These are phyloP conservation scores for Leccinum subtestaceum DNA, from an alignment of 768 basidiomycete species.

Conservation along the genomic window DNA sequence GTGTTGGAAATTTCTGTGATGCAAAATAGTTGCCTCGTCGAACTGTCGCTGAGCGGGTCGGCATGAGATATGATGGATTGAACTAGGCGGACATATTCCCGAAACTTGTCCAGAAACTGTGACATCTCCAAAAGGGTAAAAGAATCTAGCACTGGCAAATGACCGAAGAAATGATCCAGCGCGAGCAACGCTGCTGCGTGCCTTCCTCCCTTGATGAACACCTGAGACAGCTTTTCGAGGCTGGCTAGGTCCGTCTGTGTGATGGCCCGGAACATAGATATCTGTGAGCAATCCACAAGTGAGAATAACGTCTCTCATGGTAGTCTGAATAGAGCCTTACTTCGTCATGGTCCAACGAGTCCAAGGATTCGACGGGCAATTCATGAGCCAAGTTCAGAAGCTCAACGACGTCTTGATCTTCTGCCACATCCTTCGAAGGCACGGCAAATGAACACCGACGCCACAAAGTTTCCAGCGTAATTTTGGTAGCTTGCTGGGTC, in stretches of 20 bases:
- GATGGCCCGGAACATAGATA: constrained; percentile 36
- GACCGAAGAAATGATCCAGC: constrained; percentile 7
- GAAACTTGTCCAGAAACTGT: constrained; percentile 3
- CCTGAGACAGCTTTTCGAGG: constrained; percentile 33
- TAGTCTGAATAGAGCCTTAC: constrained; percentile 7
- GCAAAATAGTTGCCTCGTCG: constrained; percentile 30
- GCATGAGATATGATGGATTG: constrained; percentile 1
- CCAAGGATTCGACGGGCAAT: constrained; percentile 9
- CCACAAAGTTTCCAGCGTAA: constrained; percentile 48
- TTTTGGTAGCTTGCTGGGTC: constrained; percentile 34
- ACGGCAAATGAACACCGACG: constrained; percentile 41
- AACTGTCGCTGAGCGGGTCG: constrained; percentile 6
- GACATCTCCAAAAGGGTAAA: constrained; percentile 19
- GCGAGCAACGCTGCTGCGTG: constrained; percentile 9
- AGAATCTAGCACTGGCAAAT: constrained; percentile 17
- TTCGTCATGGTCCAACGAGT: constrained; percentile 6
- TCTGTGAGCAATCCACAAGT: constrained; percentile 2
- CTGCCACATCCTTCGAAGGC: neutral
- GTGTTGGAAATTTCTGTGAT: constrained; percentile 9
- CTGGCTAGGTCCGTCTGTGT: constrained; percentile 15
- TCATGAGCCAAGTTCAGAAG: constrained; percentile 28
- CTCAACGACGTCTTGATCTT: constrained; percentile 2
- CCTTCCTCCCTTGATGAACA: constrained; percentile 23
- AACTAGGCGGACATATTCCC: constrained; percentile 8
- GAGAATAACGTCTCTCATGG: neutral